Conservation (phyloP, 805 yeast species). For the Vanderwaltozyma tropicalis region DNA sequence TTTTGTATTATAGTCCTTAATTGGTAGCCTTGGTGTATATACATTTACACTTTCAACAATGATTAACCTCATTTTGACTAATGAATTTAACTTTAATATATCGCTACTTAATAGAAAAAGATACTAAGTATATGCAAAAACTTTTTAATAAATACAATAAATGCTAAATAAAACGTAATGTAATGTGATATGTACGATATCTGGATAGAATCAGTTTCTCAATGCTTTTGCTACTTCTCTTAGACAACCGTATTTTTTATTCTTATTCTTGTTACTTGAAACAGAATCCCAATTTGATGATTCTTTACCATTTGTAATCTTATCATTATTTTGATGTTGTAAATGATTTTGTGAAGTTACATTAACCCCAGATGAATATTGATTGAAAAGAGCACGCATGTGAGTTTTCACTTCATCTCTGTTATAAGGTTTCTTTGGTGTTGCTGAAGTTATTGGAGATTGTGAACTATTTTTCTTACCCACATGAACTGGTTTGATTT, state of each 20-base stretch:
- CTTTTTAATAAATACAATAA: no score
- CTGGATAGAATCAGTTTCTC: slow-evolving; percentile 2
- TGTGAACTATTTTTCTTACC: neutral
- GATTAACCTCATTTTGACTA: no score
- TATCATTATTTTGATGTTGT: slow-evolving; percentile 1
- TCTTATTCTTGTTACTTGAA: slow-evolving; percentile 12
- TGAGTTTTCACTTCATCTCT: slow-evolving; percentile 18
- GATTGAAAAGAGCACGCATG: slow-evolving; percentile 12
- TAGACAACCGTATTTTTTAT: slow-evolving; percentile 23
- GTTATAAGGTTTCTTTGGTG: slow-evolving; percentile 15
- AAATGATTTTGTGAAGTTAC: slow-evolving; percentile 6
- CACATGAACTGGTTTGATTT: neutral
- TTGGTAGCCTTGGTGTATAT: no score
- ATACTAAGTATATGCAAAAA: no score
- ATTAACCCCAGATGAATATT: slow-evolving; percentile 4
- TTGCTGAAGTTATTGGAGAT: neutral
- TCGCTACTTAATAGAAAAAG: no score
- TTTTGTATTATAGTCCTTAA: no score
- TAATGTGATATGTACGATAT: no score
- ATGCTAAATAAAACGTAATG: no score
- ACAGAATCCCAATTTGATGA: slow-evolving; percentile 25
- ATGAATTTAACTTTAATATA: no score
- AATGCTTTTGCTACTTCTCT: slow-evolving; percentile 20
- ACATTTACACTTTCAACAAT: no score
- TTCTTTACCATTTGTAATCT: slow-evolving; percentile 4